These are phyloP conservation scores for Planoprotostelium fungivorum DNA, from an alignment of 78 protist genomes.

Conservation along the genomic window DNA sequence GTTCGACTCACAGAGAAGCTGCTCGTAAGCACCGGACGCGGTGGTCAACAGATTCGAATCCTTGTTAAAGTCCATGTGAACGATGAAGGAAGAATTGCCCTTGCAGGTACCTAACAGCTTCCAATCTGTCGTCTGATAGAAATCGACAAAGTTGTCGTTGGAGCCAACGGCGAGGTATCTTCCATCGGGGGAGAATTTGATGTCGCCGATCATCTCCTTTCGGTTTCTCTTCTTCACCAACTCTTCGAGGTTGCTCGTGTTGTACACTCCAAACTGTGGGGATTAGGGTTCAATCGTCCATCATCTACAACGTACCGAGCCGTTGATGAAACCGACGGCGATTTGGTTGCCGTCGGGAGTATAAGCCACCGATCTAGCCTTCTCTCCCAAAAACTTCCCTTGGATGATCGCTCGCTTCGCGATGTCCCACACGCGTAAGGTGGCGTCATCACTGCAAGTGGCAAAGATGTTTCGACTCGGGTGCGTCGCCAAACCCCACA, in stretches of 20 bases:
- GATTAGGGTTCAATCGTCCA: background rate
- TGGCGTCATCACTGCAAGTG: conserved; percentile 21
- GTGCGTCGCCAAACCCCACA: conserved; percentile 30
- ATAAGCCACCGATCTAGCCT: background rate
- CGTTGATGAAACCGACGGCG: conserved; percentile 2
- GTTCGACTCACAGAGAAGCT: background rate
- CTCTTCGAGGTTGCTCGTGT: background rate
- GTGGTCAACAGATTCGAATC: background rate
- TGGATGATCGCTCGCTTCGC: background rate
- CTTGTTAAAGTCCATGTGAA: conserved; percentile 9
- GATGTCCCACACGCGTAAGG: conserved; percentile 28
- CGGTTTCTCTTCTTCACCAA: background rate
- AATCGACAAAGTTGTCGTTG: conserved; percentile 35
- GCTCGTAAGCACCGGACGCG: conserved; percentile 12
- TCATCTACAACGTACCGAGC: background rate
- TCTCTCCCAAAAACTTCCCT: background rate
- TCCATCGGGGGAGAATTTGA: conserved; percentile 26
- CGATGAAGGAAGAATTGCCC: conserved; percentile 14
- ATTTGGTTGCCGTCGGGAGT: background rate
- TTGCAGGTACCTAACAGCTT: background rate
- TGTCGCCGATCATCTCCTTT: conserved; percentile 17
- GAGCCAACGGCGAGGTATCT: conserved; percentile 30
- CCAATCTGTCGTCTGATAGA: conserved; percentile 7
- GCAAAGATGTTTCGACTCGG: background rate
- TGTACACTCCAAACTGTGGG: background rate